Percentiles rank a stretch among this genome's conserved stretches.
These are phyloP conservation scores for Chloranthus sessilifolius DNA, from an alignment of 164 flowering plant genomes.

Conservation along the genomic window DNA sequence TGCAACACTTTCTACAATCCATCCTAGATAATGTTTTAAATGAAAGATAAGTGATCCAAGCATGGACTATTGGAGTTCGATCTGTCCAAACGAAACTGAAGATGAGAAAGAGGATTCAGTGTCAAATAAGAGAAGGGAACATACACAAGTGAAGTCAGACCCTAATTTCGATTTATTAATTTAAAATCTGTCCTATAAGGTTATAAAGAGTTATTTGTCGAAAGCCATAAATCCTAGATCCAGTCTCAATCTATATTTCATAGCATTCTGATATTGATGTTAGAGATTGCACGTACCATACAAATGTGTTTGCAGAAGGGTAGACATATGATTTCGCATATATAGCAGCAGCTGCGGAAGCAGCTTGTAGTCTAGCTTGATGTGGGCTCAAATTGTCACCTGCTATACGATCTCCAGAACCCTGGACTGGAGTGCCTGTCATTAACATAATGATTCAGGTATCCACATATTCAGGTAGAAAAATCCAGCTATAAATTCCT, in stretches of 20 bases:
- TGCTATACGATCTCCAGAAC: conserved; percentile 25
- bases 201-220: not conserved
- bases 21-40: too few relatives aligned
- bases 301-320: conserved; percentile 55
- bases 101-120: too few relatives aligned
- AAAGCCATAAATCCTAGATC: not conserved
- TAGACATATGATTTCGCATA: conserved; percentile 80
- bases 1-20: too few relatives aligned
- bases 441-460: too few relatives aligned
- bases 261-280: not conserved
- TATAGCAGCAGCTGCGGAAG: conserved; percentile 78
- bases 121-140: too few relatives aligned
- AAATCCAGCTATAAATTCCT: too few relatives aligned
- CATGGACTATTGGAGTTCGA: too few relatives aligned
- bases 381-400: conserved; percentile 43
- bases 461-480: too few relatives aligned
- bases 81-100: too few relatives aligned
- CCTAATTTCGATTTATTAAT: not conserved
- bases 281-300: conserved; percentile 38
- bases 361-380: conserved; percentile 77
- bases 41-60: too few relatives aligned
- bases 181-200: not conserved
- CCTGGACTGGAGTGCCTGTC: too few relatives aligned
- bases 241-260: not conserved
- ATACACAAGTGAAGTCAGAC: not conserved